Conservation (phyloP, 768 basidiomycete species). For the Sporobolomyces roseus region DNA sequence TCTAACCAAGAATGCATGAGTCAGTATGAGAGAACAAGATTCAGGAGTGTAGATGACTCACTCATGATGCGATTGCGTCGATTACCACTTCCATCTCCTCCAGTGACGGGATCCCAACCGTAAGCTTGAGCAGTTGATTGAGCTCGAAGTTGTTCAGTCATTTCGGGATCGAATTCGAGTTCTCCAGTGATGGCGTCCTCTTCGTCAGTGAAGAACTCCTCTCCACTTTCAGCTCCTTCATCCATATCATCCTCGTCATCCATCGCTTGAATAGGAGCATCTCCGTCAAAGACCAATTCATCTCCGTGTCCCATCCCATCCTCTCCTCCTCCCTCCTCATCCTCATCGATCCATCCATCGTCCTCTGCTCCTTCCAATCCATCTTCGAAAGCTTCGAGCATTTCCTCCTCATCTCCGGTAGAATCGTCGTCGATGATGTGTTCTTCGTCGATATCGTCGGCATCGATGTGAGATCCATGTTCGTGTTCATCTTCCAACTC, state of each 20-base stretch:
- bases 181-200: constrained; percentile 37
- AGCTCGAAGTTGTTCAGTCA: constrained; percentile 36
- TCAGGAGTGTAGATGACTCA: neutral
- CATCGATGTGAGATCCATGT: constrained; percentile 51
- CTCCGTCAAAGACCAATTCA: constrained; percentile 51
- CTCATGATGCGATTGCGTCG: constrained; percentile 33
- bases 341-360: constrained; percentile 51
- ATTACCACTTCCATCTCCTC: constrained; percentile 27
- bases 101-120: constrained; percentile 39
- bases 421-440: constrained; percentile 52
- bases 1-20: neutral
- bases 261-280: constrained; percentile 48
- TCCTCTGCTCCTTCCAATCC: constrained; percentile 78
- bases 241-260: constrained; percentile 45
- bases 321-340: constrained; percentile 58
- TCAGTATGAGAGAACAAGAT: neutral
- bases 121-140: constrained; percentile 33
- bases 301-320: constrained; percentile 58
- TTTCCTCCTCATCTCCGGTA: constrained; percentile 69
- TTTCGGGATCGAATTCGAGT: constrained; percentile 42
- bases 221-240: constrained; percentile 49
- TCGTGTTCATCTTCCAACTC: constrained; percentile 81
- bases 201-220: constrained; percentile 39
- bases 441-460: constrained; percentile 25
- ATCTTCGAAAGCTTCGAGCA: constrained; percentile 69